These are phyloP conservation scores for Craspedostauros australis DNA, from an alignment of 108 stramenopile genomes.

Conservation along the genomic window DNA sequence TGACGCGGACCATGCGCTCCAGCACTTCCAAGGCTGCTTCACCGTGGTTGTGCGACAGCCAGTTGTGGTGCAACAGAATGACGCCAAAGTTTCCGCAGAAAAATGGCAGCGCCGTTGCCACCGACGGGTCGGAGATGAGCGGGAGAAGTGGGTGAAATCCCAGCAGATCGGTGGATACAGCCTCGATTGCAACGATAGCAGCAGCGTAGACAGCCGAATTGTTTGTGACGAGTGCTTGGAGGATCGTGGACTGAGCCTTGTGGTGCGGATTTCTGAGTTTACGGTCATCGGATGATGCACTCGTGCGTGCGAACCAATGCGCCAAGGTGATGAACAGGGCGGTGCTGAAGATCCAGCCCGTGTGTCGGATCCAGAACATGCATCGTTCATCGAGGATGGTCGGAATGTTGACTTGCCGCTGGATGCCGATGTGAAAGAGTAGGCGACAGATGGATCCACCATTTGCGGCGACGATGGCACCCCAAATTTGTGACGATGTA, in stretches of 20 bases:
- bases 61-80: constrained; percentile 56
- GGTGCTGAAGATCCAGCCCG: constrained; percentile 56
- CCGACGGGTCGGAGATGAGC: neutral
- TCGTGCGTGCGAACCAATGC: constrained; percentile 15
- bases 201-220: constrained; percentile 42
- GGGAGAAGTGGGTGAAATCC: constrained; percentile 23
- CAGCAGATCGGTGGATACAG: constrained; percentile 53
- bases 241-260: neutral
- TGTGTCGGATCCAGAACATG: constrained; percentile 25
- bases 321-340: too few relatives aligned
- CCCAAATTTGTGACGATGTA: neutral
- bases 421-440: constrained; percentile 3
- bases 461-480: neutral
- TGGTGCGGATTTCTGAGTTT: neutral
- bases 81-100: constrained; percentile 83
- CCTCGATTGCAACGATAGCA: constrained; percentile 52
- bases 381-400: neutral
- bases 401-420: neutral
- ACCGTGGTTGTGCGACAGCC: constrained; percentile 51
- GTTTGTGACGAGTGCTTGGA: neutral
- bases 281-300: constrained; percentile 2
- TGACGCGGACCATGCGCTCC: constrained; percentile 72
- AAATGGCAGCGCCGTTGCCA: constrained; percentile 1
- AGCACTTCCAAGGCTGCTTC: constrained; percentile 55
- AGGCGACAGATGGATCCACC: constrained; percentile 5